Evolutionary conservation across 331 rosid genomes (phyloP).

Genomic region (Acacia concinna): DNA sequence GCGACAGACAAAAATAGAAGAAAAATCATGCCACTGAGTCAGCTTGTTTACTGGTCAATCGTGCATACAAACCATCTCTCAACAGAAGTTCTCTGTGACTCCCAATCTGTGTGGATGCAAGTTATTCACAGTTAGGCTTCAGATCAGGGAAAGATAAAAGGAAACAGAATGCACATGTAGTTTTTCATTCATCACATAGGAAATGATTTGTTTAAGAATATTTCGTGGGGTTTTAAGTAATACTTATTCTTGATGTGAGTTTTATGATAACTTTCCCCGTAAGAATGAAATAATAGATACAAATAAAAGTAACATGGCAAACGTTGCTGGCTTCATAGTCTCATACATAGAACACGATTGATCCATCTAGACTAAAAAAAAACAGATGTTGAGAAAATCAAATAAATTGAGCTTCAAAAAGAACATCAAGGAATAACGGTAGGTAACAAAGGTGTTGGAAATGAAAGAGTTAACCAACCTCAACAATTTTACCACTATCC

Average conservation of each 20-base stretch:
- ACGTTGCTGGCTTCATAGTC: neutral
- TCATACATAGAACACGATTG: neutral
- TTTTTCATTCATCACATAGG: neutral
- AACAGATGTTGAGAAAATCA: conserved; percentile 5
- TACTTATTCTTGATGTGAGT: neutral
- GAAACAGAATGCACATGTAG: neutral
- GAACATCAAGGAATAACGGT: neutral
- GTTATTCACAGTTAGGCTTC: conserved; percentile 7
- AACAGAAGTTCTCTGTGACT: conserved; percentile 80
- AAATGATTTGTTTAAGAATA: neutral
- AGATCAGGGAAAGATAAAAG: neutral
- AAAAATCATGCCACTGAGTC: conserved; percentile 57
- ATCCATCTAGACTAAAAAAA: neutral
- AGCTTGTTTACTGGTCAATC: conserved; percentile 74
- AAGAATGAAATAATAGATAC: neutral
- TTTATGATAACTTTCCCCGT: neutral
- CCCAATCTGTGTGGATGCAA: conserved; percentile 57
- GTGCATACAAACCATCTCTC: conserved; percentile 76
- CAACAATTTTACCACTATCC: conserved; percentile 79
- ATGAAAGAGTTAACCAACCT: conserved; percentile 54
- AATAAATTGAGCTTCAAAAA: conserved; percentile 27
- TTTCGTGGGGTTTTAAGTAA: neutral
- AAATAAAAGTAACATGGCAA: conserved; percentile 7
- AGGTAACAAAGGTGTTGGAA: conserved; percentile 22
- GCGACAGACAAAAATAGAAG: conserved; percentile 3